Percentiles rank a stretch among this genome's conserved stretches.
These are phyloP conservation scores for Cornus kousa DNA, from an alignment of 148 eudicot species.

Conservation along the genomic window DNA sequence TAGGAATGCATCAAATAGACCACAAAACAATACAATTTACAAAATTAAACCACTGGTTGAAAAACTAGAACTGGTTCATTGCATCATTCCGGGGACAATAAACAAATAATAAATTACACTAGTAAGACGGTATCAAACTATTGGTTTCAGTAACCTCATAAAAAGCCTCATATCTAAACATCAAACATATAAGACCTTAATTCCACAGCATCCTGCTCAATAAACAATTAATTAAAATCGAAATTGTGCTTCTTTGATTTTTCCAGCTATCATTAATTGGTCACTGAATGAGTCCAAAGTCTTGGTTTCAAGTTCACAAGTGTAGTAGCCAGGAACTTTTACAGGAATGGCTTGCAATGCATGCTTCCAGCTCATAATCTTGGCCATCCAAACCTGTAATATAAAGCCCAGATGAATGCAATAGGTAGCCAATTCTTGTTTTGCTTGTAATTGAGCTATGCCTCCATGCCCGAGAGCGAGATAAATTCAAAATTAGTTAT, in stretches of 20 bases:
- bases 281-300: background rate
- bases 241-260: too few species aligned
- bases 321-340: background rate
- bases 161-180: background rate
- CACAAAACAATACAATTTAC: background rate
- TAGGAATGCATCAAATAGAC: background rate
- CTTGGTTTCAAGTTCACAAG: background rate
- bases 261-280: background rate
- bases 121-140: background rate
- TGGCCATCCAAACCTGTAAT: too few species aligned
- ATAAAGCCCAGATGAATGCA: too few species aligned
- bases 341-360: background rate
- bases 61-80: background rate
- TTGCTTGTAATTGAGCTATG: too few species aligned
- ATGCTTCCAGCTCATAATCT: background rate
- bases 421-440: too few species aligned
- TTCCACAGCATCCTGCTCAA: background rate
- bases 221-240: too few species aligned
- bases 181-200: background rate
- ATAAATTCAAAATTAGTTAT: background rate
- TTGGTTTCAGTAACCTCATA: background rate
- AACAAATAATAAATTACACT: background rate
- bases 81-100: background rate
- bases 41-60: background rate
- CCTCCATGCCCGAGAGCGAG: background rate